Evolutionary conservation across 441 rosid species (phyloP), one percentile per base, ranked within the genome.

Genomic region (Adansonia grandidieri): DNA sequence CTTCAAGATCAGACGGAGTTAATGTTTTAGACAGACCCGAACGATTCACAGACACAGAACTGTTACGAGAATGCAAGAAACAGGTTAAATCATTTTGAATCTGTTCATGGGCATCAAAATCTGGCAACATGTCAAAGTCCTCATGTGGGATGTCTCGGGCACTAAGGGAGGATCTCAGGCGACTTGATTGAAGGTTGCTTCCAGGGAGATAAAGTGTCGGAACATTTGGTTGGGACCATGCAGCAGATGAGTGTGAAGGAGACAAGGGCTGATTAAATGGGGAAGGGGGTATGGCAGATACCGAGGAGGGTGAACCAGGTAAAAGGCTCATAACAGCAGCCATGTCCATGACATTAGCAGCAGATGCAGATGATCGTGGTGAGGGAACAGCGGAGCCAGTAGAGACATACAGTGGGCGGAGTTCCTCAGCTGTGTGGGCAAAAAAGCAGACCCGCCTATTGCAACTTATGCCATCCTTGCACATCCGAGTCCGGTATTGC

Each of bases 141-240:
- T 81, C 87, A 17, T 77, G 77, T 11, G 76, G 85, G 9, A 89
- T 80, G 71, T 88, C 92, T 79, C 93, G 83, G 1, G 91, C 93
- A 77, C 80, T 85, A 40, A 89, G 71, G 61, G 91, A 83, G 48
- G 91, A 87, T 80, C 93, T 87, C 86, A 91, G 60, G 61, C 93
- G 88, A 63, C 92, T 89, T 28, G 93, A 90, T 69, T 90, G 89
- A 73, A 87, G 79, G 62, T 84, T 85, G 81, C 85, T 85, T 42
- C 89, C 89, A 15, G 92, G 88, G 63, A 91, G 91, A 81, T 86
- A 86, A 63, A 91, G 86, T n/a, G 84, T 84, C 0, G 92, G 92
- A 20, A 89, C 86, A 76, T 86, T 89, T 69, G 90, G 89, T 73
- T 91, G 95, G 24, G 92, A 85, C 93, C 90, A 82, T 9, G 80